A percentile compares a stretch with the other conserved stretches of the same genome.
Evolutionary conservation across 2,329 filamentous ascomycete genomes (phyloP).

Genomic region (Fusarium sp.): DNA sequence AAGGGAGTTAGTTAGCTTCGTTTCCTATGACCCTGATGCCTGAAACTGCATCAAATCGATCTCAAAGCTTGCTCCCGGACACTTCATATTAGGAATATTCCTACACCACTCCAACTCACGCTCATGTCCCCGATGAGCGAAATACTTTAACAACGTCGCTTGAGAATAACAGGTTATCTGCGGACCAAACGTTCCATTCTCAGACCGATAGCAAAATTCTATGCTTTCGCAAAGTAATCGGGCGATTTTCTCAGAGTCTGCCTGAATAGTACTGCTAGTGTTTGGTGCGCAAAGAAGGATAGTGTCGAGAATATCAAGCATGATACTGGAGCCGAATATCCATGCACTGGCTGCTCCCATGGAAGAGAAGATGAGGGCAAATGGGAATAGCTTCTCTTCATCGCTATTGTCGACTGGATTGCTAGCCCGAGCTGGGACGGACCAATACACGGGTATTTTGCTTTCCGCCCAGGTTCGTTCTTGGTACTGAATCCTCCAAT

Average conservation of each 20-base stretch:
- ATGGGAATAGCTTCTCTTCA: constrained; percentile 1
- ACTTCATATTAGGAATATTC: neutral
- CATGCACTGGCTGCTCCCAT: neutral
- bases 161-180: constrained; percentile 18
- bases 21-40: neutral
- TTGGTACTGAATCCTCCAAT: neutral
- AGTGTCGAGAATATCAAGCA: constrained; percentile 4
- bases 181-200: constrained; percentile 15
- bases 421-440: neutral
- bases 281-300: neutral
- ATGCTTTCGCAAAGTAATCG: constrained; percentile 10
- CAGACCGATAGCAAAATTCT: constrained; percentile 10
- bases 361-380: neutral
- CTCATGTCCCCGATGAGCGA: neutral
- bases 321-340: neutral
- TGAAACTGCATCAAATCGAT: constrained; percentile 16
- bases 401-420: neutral
- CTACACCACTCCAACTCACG: constrained; percentile 6
- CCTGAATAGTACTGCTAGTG: accelerated
- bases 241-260: neutral
- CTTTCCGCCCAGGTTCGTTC: accelerated
- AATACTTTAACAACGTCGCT: neutral
- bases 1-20: too few relatives aligned
- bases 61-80: neutral
- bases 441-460: neutral